These are phyloP conservation scores for Pleurotus salmoneostramineus DNA, from an alignment of 768 basidiomycete genomes.

Conservation along the genomic window DNA sequence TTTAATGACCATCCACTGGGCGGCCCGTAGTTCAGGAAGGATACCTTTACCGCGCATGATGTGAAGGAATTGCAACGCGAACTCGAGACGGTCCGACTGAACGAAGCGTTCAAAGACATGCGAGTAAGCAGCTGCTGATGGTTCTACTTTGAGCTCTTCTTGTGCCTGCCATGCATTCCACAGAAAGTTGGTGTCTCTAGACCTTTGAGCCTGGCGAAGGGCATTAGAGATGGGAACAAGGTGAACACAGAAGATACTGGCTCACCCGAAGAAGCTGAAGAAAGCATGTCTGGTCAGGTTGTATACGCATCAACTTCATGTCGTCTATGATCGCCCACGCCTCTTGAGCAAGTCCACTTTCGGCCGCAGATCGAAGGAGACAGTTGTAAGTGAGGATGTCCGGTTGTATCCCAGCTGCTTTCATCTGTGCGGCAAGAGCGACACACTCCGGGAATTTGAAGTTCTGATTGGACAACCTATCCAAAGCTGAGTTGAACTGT, in stretches of 20 bases:
- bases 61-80: slow-evolving; percentile 57
- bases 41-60: slow-evolving; percentile 52
- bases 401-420: slow-evolving; percentile 46
- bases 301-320: slow-evolving; percentile 50
- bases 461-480: slow-evolving; percentile 20
- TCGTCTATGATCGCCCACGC: slow-evolving; percentile 68
- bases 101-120: slow-evolving; percentile 46
- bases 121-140: slow-evolving; percentile 52
- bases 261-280: slow-evolving; percentile 59
- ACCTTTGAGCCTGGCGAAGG: slow-evolving; percentile 41
- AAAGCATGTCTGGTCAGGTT: slow-evolving; percentile 48
- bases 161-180: slow-evolving; percentile 55
- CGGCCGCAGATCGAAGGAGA: slow-evolving; percentile 47
- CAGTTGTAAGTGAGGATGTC: slow-evolving; percentile 52
- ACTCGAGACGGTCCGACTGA: slow-evolving; percentile 53
- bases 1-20: slow-evolving; percentile 47
- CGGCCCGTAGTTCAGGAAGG: slow-evolving; percentile 43
- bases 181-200: slow-evolving; percentile 31
- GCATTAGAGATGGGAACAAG: neutral
- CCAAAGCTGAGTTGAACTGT: slow-evolving; percentile 27
- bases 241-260: slow-evolving; percentile 1
- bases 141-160: slow-evolving; percentile 41
- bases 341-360: slow-evolving; percentile 40
- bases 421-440: slow-evolving; percentile 52
- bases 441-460: slow-evolving; percentile 37